Base-by-base conservation (phyloP, 1,284 basidiomycete genomes). In the Violaceomyces palustris region DNA sequence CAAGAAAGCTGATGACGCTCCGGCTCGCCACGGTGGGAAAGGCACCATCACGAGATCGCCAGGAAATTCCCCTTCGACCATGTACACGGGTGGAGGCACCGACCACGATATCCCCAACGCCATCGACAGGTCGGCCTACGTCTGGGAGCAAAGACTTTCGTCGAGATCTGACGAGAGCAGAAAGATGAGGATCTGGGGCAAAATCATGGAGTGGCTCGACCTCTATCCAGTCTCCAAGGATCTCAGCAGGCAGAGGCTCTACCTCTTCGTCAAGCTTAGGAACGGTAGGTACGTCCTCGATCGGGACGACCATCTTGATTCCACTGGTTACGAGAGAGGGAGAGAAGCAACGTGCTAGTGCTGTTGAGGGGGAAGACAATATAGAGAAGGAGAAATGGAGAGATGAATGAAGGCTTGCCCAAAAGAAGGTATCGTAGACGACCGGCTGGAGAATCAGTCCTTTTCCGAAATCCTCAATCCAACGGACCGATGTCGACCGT, bases 31-130 rank as follows among this genome's bases (percentile, higher is more conserved):
- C 81, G 83, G 61, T 44, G 78, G 30, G 76, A 79, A 48, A 79
- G 80, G 11, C 79, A 78, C 50, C 77, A 73, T 18, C 75, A 74
- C 42, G 73, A 77, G 4, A 82, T 81, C 1, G 80, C 79, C 7
- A 73, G 82, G 18, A 44, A 50, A 30, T 34, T 52, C 9, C 46
- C 43, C 82, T 14, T 42, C 25, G 45, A 44, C 1, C 42, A 47
- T 1, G 15, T 50, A 82, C 11, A 86, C 84, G 2, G 84, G 83
- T 0, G 81, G 79, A 6, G 86, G 85, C 0, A 87, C 85, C 1
- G 81, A 85, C 61, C 81, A 86, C 52, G 82, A 86, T 60, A 80
- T 81, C 52, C 72, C 75, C 1, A 77, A 76, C 32, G 52, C 61
- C 32, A 34, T 58, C 27, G 58, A 54, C n/a, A 53, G 61, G 19